Conservation (phyloP, 768 basidiomycete genomes). For the Butyriboletus loyo region DNA sequence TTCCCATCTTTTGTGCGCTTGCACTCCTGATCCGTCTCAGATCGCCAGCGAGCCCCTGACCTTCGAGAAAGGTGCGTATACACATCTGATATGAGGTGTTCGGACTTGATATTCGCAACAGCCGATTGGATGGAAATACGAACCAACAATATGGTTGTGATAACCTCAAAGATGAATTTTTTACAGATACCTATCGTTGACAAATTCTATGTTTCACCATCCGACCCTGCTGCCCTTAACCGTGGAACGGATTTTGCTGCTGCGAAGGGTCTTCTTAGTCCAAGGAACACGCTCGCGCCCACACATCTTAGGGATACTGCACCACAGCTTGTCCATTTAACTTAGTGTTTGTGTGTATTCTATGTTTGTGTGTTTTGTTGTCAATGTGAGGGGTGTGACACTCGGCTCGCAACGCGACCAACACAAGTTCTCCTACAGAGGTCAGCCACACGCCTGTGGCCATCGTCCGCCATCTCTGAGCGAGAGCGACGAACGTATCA, state of each 20-base stretch:
- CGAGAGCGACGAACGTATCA: conserved; percentile 1
- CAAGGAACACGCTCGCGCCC: conserved; percentile 40
- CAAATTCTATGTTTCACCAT: conserved; percentile 87
- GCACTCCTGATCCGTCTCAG: conserved; percentile 34
- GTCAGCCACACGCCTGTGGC: background rate
- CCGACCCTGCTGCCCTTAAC: conserved; percentile 66
- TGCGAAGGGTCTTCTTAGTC: conserved; percentile 79
- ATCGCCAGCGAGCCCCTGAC: conserved; percentile 93
- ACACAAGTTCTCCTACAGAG: background rate
- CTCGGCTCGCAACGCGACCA: background rate
- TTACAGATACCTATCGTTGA: conserved; percentile 93
- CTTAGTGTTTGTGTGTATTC: background rate
- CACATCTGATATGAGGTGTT: background rate
- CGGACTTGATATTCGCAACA: conserved; percentile 2
- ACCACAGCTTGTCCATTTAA: conserved; percentile 24
- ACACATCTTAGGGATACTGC: conserved; percentile 19
- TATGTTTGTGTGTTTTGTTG: background rate
- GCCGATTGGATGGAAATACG: conserved; percentile 99
- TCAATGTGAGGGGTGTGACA: conserved; percentile 5
- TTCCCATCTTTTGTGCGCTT: conserved; percentile 1
- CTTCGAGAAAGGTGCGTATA: conserved; percentile 77
- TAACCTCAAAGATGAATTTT: conserved; percentile 94
- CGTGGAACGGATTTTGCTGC: conserved; percentile 83
- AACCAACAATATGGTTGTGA: conserved; percentile 92
- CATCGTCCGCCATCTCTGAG: background rate